These are phyloP conservation scores for Linum lewisii DNA, from an alignment of 345 rosid species.

Conservation along the genomic window DNA sequence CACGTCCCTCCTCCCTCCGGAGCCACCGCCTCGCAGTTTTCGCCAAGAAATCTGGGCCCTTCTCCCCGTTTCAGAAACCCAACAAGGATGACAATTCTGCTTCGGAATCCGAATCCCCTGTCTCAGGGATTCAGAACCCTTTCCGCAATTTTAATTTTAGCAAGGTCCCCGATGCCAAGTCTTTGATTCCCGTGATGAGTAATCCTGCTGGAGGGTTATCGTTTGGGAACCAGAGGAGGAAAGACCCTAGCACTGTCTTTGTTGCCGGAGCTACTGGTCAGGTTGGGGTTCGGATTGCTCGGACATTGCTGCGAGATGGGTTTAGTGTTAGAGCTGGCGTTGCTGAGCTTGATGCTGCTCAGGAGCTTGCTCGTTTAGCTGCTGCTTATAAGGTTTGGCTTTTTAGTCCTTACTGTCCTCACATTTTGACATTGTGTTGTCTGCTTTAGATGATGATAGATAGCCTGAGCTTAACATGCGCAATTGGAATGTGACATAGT, in stretches of 20 bases:
- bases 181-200: constrained; percentile 46
- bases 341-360: constrained; percentile 71
- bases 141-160: constrained; percentile 49
- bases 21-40: constrained; percentile 34
- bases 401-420: neutral
- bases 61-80: constrained; percentile 38
- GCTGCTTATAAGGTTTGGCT: constrained; percentile 60
- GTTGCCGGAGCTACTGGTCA: constrained; percentile 95
- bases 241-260: constrained; percentile 74
- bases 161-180: constrained; percentile 46
- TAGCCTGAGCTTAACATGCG: too few relatives aligned
- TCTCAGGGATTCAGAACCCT: constrained; percentile 33
- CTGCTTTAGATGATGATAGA: too few relatives aligned
- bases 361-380: constrained; percentile 83
- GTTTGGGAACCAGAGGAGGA: constrained; percentile 50
- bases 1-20: constrained; percentile 26
- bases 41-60: constrained; percentile 46
- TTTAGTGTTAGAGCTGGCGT: constrained; percentile 89
- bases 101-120: constrained; percentile 15
- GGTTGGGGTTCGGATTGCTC: constrained; percentile 79
- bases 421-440: too few relatives aligned
- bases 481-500: neutral
- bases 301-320: constrained; percentile 59
- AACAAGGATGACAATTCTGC: constrained; percentile 22
- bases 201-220: constrained; percentile 43